Evolutionary conservation across 164 flowering plant species (phyloP), one percentile per base, ranked within the genome.

Genomic region (Saururus chinensis): DNA sequence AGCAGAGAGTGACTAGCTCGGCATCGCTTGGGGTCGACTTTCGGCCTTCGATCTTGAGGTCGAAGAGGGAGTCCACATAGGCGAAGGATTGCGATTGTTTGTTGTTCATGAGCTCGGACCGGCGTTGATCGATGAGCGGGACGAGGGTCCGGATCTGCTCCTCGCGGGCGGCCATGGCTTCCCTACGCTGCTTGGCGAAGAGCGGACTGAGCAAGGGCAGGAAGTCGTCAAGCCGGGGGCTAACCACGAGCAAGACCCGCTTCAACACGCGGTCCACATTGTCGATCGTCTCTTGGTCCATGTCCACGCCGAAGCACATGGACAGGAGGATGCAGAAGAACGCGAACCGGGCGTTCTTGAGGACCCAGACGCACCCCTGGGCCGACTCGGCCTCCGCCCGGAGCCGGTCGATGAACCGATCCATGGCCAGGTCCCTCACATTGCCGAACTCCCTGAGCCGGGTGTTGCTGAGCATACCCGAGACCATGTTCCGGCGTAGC

Each of bases 401-500:
- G 19, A 92, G 60, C 62, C 81, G 65, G 4, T 76, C 72, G 6
- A 86, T 64, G 35, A 93, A 74, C 60, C 53, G 72, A 56, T 93
- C 97, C 91, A 93, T 84, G 5, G 97, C 86, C 9, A 58, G 57
- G 8, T 66, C 62, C n/a, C 88, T 64, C 1, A 79, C 76, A 1
- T 25, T 4, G 5, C 67, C 70, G 58, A 93, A 93, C 60, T 79
- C 95, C 61, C 57, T 76, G 19, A 90, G 61, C 65, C 83, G 65
- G n/a, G 64, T 56, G 17, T 90, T 55, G 67, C 79, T 81, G 25
- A 89, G 90, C 88, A 79, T 79, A 65, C 80, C 85, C 62, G 84
- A 91, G n/a, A 92, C 98, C 97, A 92, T 80, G 79, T 92, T 92
- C 40, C 86, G 77, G 57, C 98, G 65, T 60, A 93, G 77, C 0